A percentile compares a stretch with the other conserved stretches of the same genome.
Conservation (phyloP, 139 green algal species). For the Tetratostichococcus sp. region DNA sequence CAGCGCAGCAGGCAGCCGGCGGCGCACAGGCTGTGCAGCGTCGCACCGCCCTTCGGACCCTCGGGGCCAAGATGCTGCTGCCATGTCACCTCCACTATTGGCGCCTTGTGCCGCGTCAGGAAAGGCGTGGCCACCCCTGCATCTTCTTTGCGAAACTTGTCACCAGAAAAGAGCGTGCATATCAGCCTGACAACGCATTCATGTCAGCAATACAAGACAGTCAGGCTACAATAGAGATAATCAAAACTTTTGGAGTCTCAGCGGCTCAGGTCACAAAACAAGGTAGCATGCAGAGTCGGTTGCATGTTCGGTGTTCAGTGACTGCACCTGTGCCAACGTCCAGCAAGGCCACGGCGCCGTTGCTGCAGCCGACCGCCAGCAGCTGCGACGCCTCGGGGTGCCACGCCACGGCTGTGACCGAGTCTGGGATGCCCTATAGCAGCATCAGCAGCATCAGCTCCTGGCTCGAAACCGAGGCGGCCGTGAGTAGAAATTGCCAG, state of each 20-base stretch:
- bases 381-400: conserved; percentile 30
- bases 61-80: not conserved
- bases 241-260: too few species aligned
- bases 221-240: too few species aligned
- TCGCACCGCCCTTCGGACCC: not conserved
- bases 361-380: conserved; percentile 42
- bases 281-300: too few species aligned
- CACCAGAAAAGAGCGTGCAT: too few species aligned
- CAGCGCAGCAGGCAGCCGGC: not conserved
- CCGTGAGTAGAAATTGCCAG: too few species aligned
- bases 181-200: too few species aligned
- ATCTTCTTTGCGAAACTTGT: not conserved
- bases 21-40: not conserved
- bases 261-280: too few species aligned
- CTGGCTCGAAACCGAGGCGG: too few species aligned
- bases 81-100: conserved; percentile 26
- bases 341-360: conserved; percentile 43
- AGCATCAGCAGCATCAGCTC: conserved; percentile 6
- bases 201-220: too few species aligned
- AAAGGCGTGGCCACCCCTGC: not conserved
- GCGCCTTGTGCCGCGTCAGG: conserved; percentile 24
- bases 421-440: conserved; percentile 31
- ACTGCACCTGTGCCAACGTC: conserved; percentile 10
- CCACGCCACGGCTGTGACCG: conserved; percentile 30
- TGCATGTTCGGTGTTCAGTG: not conserved